phyloP scores from a whole-genome alignment of 306 rosid species.

The Herpetospermum pedunculosum region DNA sequence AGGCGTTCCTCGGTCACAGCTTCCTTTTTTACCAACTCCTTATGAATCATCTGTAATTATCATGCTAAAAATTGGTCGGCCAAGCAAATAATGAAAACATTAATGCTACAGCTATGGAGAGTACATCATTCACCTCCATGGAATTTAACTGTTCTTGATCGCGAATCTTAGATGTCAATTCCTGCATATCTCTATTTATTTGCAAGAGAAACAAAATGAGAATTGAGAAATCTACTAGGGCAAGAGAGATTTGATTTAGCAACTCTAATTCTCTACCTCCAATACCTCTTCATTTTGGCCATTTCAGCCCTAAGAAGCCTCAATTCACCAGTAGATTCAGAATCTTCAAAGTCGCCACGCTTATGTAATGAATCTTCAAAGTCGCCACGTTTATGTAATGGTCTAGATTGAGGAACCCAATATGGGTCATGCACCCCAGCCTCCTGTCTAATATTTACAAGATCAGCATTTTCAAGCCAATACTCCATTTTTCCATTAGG shows the following conservation, averaged over 20 bases:
- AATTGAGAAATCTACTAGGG: not conserved
- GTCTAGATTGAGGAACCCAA: constrained; percentile 49
- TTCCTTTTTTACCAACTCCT: constrained; percentile 56
- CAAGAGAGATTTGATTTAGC: not conserved
- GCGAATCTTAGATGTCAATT: constrained; percentile 33
- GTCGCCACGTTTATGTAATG: constrained; percentile 14
- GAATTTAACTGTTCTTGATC: constrained; percentile 22
- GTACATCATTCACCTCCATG: constrained; percentile 40
- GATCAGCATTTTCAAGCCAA: constrained; percentile 80
- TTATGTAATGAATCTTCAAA: too few species aligned
- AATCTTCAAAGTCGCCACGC: too few species aligned
- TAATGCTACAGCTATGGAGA: constrained; percentile 4
- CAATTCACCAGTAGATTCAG: constrained; percentile 50
- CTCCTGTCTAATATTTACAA: constrained; percentile 40
- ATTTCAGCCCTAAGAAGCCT: constrained; percentile 50
- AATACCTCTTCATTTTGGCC: constrained; percentile 58
- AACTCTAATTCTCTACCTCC: constrained; percentile 2
- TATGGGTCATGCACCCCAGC: constrained; percentile 70
- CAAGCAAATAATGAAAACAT: constrained; percentile 1
- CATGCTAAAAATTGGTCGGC: constrained; percentile 9
- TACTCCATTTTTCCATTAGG: constrained; percentile 73
- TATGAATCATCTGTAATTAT: constrained; percentile 28
- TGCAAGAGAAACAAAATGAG: constrained; percentile 21
- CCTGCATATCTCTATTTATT: constrained; percentile 61
- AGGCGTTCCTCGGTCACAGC: constrained; percentile 40